Percentiles rank a stretch among this genome's conserved stretches.
Evolutionary conservation across 305 asterid genomes (phyloP).

Genomic region (Ilex paraguariensis): DNA sequence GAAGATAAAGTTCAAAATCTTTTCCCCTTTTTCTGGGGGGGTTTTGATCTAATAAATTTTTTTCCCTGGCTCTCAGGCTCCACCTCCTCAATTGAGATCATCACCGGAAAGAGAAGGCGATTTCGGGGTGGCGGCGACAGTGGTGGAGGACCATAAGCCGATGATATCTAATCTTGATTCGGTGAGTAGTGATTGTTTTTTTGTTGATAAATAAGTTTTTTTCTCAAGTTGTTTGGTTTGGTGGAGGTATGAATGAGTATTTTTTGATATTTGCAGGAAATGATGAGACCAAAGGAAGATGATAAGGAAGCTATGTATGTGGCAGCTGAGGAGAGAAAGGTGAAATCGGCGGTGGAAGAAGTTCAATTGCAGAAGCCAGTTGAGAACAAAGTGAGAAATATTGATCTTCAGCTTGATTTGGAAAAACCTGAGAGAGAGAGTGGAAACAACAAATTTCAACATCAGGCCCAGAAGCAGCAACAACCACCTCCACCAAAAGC

Average conservation of each 20-base stretch:
- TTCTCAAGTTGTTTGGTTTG: conserved; percentile 11
- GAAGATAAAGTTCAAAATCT: too few species aligned
- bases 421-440: conserved; percentile 58
- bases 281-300: conserved; percentile 28
- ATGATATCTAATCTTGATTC: too few species aligned
- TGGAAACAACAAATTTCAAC: conserved; percentile 31
- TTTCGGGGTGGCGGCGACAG: too few species aligned
- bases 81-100: too few species aligned
- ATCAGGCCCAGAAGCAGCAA: conserved; percentile 22
- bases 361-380: conserved; percentile 25
- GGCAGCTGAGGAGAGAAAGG: conserved; percentile 42
- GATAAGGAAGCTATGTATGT: conserved; percentile 30
- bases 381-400: conserved; percentile 38
- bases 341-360: conserved; percentile 31
- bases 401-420: conserved; percentile 62
- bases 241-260: not conserved
- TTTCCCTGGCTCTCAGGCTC: too few species aligned
- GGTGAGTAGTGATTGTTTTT: too few species aligned
- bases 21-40: too few species aligned
- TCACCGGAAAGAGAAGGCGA: too few species aligned
- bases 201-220: too few species aligned
- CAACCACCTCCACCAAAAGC: conserved; percentile 22
- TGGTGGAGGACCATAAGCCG: too few species aligned
- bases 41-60: too few species aligned
- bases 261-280: conserved; percentile 31